Conservation (phyloP, 139 green algal genomes). For the Yamagishiella unicocca region DNA sequence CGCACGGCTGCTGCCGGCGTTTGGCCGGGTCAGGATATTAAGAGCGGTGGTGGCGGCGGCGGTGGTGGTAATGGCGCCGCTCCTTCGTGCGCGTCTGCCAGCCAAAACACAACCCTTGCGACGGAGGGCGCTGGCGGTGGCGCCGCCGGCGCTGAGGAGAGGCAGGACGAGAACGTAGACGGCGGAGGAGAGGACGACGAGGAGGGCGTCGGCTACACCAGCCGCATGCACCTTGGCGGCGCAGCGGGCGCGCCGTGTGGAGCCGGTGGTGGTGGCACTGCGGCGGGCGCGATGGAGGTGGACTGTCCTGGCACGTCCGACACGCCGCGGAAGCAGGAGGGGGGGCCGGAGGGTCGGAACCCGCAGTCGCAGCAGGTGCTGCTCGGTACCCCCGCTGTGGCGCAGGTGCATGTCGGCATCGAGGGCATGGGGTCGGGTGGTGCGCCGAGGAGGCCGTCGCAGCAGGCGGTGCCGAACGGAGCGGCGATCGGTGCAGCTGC, state of each 20-base stretch:
- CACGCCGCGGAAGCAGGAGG: too few relatives aligned
- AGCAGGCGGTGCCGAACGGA: background rate
- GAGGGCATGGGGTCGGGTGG: too few relatives aligned
- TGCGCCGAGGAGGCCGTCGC: too few relatives aligned
- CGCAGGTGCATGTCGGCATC: too few relatives aligned
- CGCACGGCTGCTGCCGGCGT: too few relatives aligned
- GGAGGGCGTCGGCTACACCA: conserved; percentile 19
- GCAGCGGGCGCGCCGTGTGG: background rate
- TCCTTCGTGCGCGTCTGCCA: background rate
- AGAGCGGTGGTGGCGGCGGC: background rate
- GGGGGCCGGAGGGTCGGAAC: too few relatives aligned
- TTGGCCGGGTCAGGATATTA: too few relatives aligned
- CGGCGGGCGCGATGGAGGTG: background rate
- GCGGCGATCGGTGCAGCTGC: background rate
- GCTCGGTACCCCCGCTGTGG: too few relatives aligned
- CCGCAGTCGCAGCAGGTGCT: too few relatives aligned
- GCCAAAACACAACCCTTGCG: background rate
- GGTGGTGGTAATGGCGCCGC: background rate
- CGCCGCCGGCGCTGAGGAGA: background rate
- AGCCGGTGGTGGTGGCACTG: background rate
- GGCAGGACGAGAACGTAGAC: background rate
- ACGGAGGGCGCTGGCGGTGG: background rate
- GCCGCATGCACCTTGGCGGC: background rate
- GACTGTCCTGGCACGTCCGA: too few relatives aligned
- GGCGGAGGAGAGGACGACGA: background rate